phyloP scores from a whole-genome alignment of 495 filamentous ascomycete genomes.

The Opeltia flavorubescens region DNA sequence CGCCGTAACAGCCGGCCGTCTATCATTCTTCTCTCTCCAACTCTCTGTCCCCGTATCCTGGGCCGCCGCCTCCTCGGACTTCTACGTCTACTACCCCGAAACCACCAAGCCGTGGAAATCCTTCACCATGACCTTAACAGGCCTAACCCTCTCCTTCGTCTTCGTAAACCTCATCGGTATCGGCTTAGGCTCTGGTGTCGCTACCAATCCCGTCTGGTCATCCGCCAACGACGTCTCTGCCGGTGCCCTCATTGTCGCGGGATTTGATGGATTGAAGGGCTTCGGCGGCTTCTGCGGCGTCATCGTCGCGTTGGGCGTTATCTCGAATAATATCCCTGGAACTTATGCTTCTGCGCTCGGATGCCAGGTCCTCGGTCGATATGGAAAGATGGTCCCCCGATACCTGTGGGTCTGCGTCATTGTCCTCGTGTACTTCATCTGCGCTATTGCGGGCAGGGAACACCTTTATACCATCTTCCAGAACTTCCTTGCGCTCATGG shows the following conservation, averaged over 20 bases:
- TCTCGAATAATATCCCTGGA: conserved; percentile 56
- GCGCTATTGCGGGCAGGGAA: conserved; percentile 37
- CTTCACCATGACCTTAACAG: conserved; percentile 34
- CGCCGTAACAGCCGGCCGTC: conserved; percentile 39
- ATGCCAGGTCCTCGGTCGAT: conserved; percentile 39
- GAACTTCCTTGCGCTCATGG: conserved; percentile 46
- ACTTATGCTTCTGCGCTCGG: conserved; percentile 50
- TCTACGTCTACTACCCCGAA: conserved; percentile 43
- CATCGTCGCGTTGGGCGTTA: conserved; percentile 51
- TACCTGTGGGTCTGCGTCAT: conserved; percentile 34
- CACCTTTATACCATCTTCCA: conserved; percentile 41
- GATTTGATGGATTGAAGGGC: conserved; percentile 41
- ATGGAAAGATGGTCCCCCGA: conserved; percentile 31
- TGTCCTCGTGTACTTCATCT: conserved; percentile 39
- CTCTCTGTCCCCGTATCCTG: conserved; percentile 40
- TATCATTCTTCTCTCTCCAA: conserved; percentile 52
- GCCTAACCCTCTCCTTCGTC: conserved; percentile 33
- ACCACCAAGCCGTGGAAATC: conserved; percentile 29
- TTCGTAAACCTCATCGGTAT: conserved; percentile 54
- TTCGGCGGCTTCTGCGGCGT: conserved; percentile 62
- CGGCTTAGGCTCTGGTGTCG: conserved; percentile 50
- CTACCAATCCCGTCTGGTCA: conserved; percentile 34
- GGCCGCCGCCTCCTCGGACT: conserved; percentile 39
- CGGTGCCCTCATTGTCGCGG: conserved; percentile 53
- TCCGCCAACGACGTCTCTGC: conserved; percentile 42